Base-by-base conservation (phyloP, 768 basidiomycete species). In the Boletus barrowsii region DNA sequence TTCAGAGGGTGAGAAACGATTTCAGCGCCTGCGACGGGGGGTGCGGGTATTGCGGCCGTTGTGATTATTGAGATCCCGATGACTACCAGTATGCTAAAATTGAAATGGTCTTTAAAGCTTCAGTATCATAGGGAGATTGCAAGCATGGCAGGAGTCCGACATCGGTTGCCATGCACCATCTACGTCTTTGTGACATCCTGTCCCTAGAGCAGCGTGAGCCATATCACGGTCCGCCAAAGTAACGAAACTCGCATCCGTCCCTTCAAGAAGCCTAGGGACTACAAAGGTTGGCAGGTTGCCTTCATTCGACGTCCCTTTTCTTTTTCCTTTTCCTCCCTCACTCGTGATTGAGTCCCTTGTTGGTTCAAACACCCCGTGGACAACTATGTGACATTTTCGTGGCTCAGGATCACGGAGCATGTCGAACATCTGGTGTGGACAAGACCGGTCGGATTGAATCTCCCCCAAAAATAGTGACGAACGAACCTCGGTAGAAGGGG, bases 211-310 rank as follows among this genome's bases (percentile, higher is more conserved):
- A 4, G 10, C 45, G 26, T 9, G 9, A 29, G 26, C 26, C 26
- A 29, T 29, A 29, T 29, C 26, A 29, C 26, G 26, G 26, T 29
- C 26, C 26, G 26, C 26, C 26, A 26, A 26, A 4, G 11, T 14
- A 15, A 24, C 3, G 22, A 22, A 22, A 22, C 22, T 22, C 22
- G 22, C 22, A 3, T 22, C 20, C 14, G 5, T 8, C 36, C 10
- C 36, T 14, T 32, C 18, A 1, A 41, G 13, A 8, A 40, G 41
- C 29, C 11, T 20, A 15, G 47, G 42, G 0, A 10, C 18, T 9
- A 29, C 15, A 26, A 30, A n/a, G 10, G 36, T 42, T 13, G 78
- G 72, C 63, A 83, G 79, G 1, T 86, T 85, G 3, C 82, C 75
- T n/a, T 20, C 24, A 3, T 46, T 18, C 37, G 11, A 37, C 13